Percentiles rank a stretch among this genome's conserved stretches.
Evolutionary conservation across 805 yeast genomes (phyloP).

Genomic region (Clavispora vitiphila): DNA sequence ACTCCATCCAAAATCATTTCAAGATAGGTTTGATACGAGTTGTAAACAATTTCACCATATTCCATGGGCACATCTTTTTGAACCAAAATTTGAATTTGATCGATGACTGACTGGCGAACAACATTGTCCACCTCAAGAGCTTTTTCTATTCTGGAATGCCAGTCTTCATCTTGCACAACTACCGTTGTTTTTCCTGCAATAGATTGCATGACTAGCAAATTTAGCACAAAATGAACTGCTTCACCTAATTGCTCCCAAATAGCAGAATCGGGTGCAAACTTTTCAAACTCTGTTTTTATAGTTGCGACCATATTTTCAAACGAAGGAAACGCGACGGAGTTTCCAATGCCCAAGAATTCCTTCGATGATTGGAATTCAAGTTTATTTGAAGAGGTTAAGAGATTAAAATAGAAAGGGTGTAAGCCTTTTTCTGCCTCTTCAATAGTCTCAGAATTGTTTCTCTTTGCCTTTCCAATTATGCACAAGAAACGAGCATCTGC

Average conservation of each 20-base stretch:
- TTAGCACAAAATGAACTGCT: conserved; percentile 51
- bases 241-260: conserved; percentile 29
- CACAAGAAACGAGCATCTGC: conserved; percentile 63
- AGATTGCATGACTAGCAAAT: conserved; percentile 63
- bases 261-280: conserved; percentile 18
- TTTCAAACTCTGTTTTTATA: conserved; percentile 18
- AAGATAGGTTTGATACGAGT: conserved; percentile 21
- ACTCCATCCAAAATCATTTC: conserved; percentile 34
- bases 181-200: conserved; percentile 48
- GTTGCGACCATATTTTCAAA: conserved; percentile 38
- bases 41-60: conserved; percentile 9
- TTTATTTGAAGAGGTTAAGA: conserved; percentile 43
- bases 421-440: conserved; percentile 80
- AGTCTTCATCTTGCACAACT: conserved; percentile 64
- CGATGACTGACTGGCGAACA: conserved; percentile 33
- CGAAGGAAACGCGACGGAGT: conserved; percentile 47
- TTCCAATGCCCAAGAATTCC: conserved; percentile 39
- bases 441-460: conserved; percentile 63
- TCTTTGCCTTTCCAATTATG: conserved; percentile 54
- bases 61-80: conserved; percentile 13
- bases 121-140: conserved; percentile 58
- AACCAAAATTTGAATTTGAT: conserved; percentile 16
- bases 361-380: conserved; percentile 38
- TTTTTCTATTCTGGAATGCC: conserved; percentile 65
- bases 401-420: conserved; percentile 75